A percentile compares a stretch with the other conserved stretches of the same genome.
These are phyloP conservation scores for Starmerella ratchasimensis DNA, from an alignment of 805 yeast genomes.

Conservation along the genomic window DNA sequence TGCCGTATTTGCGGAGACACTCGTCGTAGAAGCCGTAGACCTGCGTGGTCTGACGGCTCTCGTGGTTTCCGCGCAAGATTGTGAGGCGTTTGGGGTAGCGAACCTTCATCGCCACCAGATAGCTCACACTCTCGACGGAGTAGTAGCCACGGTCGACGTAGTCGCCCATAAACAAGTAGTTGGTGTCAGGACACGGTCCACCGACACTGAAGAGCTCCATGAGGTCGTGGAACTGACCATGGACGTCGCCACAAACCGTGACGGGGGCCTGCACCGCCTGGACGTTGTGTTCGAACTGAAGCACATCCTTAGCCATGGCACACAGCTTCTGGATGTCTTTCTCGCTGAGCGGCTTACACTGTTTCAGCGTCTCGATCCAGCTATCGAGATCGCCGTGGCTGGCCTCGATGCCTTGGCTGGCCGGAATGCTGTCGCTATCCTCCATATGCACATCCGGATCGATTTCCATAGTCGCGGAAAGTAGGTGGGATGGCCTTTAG, in stretches of 20 bases:
- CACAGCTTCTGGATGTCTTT: conserved; percentile 69
- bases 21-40: conserved; percentile 95
- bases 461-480: conserved; percentile 28
- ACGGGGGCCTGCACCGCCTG: conserved; percentile 94
- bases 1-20: conserved; percentile 86
- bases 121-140: conserved; percentile 86
- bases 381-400: conserved; percentile 47
- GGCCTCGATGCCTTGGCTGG: conserved; percentile 25
- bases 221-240: conserved; percentile 91
- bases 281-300: conserved; percentile 84
- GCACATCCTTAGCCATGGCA: conserved; percentile 80
- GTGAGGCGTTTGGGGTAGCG: conserved; percentile 88
- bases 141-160: conserved; percentile 85
- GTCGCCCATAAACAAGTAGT: conserved; percentile 77
- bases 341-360: conserved; percentile 77
- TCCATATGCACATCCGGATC: conserved; percentile 31
- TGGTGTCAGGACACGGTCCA: conserved; percentile 89
- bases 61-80: conserved; percentile 89
- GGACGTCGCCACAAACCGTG: conserved; percentile 94
- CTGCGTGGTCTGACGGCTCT: conserved; percentile 90
- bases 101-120: conserved; percentile 85
- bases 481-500: too few relatives aligned
- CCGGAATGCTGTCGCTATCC: conserved; percentile 21
- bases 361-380: conserved; percentile 74
- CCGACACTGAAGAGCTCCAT: conserved; percentile 92